Evolutionary conservation across 2,329 filamentous ascomycete genomes (phyloP).

Genomic region (Penicillium janthinellum): DNA sequence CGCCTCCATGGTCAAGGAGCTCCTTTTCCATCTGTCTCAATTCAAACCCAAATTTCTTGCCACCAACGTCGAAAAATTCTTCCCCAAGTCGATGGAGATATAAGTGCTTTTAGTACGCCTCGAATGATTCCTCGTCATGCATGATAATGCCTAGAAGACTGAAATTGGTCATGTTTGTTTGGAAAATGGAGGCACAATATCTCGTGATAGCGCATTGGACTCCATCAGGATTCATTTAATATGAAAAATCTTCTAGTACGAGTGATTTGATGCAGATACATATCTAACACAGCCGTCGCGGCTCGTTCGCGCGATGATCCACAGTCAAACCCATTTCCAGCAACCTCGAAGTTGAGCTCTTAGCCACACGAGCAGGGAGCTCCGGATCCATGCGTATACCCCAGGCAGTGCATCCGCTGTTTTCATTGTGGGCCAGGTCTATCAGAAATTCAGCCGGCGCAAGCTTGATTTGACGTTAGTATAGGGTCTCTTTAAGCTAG

Average conservation of each 20-base stretch:
- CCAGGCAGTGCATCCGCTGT: constrained; percentile 45
- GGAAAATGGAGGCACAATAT: constrained; percentile 52
- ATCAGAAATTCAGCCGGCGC: constrained; percentile 43
- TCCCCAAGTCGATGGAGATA: constrained; percentile 42
- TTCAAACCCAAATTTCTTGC: constrained; percentile 35
- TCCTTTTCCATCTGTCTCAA: constrained; percentile 45
- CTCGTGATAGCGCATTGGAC: constrained; percentile 49
- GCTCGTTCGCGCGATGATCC: constrained; percentile 52
- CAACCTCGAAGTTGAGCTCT: constrained; percentile 48
- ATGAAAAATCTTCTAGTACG: neutral
- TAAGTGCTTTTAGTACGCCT: constrained; percentile 34
- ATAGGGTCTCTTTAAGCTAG: neutral
- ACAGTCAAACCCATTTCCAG: constrained; percentile 50
- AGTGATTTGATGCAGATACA: neutral
- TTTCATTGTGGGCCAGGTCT: constrained; percentile 32
- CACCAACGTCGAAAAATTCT: constrained; percentile 25
- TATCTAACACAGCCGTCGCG: constrained; percentile 43
- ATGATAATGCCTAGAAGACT: constrained; percentile 50
- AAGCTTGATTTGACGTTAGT: constrained; percentile 29
- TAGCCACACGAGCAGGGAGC: constrained; percentile 42
- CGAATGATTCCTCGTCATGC: constrained; percentile 43
- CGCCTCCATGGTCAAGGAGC: constrained; percentile 42
- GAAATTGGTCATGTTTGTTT: constrained; percentile 49
- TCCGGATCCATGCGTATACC: constrained; percentile 45
- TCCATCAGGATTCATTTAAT: constrained; percentile 8